Conservation (phyloP, 148 eudicot species). For the Vaccinium macrocarpon region DNA sequence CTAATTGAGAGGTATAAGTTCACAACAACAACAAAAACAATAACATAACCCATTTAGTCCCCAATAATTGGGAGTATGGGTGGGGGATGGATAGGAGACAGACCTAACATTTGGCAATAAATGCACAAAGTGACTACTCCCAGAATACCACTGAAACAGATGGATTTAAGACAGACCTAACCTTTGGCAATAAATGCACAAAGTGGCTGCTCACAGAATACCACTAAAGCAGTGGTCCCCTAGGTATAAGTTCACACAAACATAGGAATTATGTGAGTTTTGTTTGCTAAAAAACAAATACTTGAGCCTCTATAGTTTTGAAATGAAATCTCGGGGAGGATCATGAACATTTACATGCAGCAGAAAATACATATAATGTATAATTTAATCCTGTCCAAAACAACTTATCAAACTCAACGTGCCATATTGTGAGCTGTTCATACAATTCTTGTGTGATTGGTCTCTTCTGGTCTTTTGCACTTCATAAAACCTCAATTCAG, state of each 20-base stretch:
- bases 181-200: too few species aligned
- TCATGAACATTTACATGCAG: neutral
- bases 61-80: too few species aligned
- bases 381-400: neutral
- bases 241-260: neutral
- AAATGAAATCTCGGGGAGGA: neutral
- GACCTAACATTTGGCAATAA: too few species aligned
- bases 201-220: too few species aligned
- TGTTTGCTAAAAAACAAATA: neutral
- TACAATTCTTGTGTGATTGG: neutral
- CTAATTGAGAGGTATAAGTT: neutral
- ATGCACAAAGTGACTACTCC: too few species aligned
- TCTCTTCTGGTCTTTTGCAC: neutral
- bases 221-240: too few species aligned
- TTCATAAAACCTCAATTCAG: neutral
- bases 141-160: too few species aligned
- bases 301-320: neutral
- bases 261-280: neutral
- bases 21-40: too few species aligned
- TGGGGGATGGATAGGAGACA: too few species aligned
- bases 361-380: neutral
- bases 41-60: too few species aligned
- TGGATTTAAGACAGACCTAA: too few species aligned
- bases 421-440: neutral
- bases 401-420: neutral